Percentiles rank a stretch among this genome's conserved stretches.
phyloP scores from a whole-genome alignment of 192 early-diverging fungal genomes.

The Backusella macrospora region DNA sequence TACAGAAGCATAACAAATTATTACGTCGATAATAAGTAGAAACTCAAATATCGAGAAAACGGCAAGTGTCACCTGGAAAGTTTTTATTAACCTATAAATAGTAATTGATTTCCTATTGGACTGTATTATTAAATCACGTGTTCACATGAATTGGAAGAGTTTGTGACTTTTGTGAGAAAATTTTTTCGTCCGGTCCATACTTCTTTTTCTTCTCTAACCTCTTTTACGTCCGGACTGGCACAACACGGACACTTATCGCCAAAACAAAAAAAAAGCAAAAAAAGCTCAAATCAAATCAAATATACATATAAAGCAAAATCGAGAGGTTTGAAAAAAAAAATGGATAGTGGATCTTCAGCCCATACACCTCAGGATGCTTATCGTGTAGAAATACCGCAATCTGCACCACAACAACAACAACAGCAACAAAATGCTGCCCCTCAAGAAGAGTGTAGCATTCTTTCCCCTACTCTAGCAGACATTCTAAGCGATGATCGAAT shows the following conservation, averaged over 20 bases:
- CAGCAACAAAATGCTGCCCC: background rate
- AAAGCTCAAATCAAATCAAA: background rate
- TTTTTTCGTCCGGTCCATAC: slow-evolving; percentile 12
- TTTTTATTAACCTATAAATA: no score
- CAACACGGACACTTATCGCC: slow-evolving; percentile 10
- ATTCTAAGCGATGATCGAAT: slow-evolving; percentile 38
- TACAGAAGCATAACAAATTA: no score
- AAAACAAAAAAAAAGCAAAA: slow-evolving; percentile 15
- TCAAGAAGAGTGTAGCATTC: slow-evolving; percentile 29
- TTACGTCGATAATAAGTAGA: no score
- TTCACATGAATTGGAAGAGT: no score
- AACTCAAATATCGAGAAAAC: no score
- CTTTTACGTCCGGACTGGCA: slow-evolving; percentile 5
- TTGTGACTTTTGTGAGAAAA: background rate
- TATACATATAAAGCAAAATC: background rate
- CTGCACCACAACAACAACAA: background rate
- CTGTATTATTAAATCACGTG: no score
- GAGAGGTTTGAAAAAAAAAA: background rate
- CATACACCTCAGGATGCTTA: slow-evolving; percentile 12
- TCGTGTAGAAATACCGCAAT: background rate
- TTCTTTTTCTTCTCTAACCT: background rate
- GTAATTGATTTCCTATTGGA: no score
- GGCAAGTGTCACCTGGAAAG: no score
- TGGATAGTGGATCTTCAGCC: slow-evolving; percentile 9
- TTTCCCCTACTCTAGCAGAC: slow-evolving; percentile 38